A percentile compares a stretch with the other conserved stretches of the same genome.
phyloP scores from a whole-genome alignment of 208 protist genomes.

The Strigomonas culicis region DNA sequence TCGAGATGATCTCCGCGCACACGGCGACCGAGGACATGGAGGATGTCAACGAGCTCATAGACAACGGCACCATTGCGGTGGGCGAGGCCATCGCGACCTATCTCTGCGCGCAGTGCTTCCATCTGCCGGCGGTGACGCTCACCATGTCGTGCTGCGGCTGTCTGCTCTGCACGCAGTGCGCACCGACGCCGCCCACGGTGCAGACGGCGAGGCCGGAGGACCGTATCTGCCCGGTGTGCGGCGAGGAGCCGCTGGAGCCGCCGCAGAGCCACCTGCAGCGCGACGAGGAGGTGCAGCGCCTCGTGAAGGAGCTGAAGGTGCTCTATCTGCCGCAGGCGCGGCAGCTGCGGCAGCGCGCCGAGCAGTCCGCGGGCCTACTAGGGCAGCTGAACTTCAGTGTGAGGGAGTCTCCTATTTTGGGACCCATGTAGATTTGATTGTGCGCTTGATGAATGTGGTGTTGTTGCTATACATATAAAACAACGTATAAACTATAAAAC shows the following conservation, averaged over 20 bases:
- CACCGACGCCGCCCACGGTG: conserved; percentile 41
- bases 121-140: conserved; percentile 47
- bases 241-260: conserved; percentile 55
- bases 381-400: not conserved
- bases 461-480: no score
- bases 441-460: no score
- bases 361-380: no score
- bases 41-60: conserved; percentile 61
- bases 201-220: conserved; percentile 28
- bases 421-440: no score
- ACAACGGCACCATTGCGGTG: conserved; percentile 37
- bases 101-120: conserved; percentile 52
- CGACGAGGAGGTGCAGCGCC: conserved; percentile 40
- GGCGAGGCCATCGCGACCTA: conserved; percentile 25
- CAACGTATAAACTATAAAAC: not conserved
- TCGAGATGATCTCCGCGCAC: conserved; percentile 34
- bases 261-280: conserved; percentile 42
- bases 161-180: conserved; percentile 56
- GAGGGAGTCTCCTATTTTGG: not conserved
- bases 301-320: conserved; percentile 78
- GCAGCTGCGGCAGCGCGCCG: not conserved
- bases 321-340: conserved; percentile 60
- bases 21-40: conserved; percentile 42
- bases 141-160: conserved; percentile 84
- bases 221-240: conserved; percentile 49